Evolutionary conservation across 352 stramenopile species (phyloP).

Genomic region (Phytophthora macrochlamydospora): DNA sequence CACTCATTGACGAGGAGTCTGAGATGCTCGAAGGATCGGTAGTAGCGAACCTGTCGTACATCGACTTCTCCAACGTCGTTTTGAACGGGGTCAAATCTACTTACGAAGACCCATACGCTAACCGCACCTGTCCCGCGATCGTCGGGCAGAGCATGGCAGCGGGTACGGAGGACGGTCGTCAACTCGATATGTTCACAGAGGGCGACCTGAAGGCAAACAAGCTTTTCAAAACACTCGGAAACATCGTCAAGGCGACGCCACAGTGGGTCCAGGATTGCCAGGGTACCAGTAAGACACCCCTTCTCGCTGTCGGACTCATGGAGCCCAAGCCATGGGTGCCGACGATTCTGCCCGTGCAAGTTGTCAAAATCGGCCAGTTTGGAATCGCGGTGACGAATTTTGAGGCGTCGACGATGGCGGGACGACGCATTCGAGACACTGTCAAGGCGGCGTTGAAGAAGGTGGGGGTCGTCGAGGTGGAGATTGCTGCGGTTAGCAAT

Average conservation of each 20-base stretch:
- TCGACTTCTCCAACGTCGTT: no score
- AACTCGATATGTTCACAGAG: no score
- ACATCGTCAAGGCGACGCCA: conserved; percentile 29
- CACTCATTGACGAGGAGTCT: conserved; percentile 22
- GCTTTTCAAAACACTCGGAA: conserved; percentile 22
- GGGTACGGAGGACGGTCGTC: conserved; percentile 46
- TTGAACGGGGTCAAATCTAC: conserved; percentile 23
- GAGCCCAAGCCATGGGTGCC: conserved; percentile 42
- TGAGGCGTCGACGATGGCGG: conserved; percentile 63
- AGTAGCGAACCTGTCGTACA: conserved; percentile 33
- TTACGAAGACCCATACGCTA: conserved; percentile 23
- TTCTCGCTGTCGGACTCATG: conserved; percentile 40
- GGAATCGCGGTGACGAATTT: conserved; percentile 48
- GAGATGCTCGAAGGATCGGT: conserved; percentile 30
- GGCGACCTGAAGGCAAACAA: no score
- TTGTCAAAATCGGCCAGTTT: no score
- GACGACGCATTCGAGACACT: conserved; percentile 41
- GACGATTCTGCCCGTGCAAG: no score
- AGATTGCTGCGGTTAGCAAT: conserved; percentile 49
- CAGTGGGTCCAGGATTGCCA: conserved; percentile 45
- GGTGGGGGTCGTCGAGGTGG: conserved; percentile 49
- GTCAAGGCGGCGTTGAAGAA: conserved; percentile 32
- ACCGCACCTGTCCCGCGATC: conserved; percentile 43
- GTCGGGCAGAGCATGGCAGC: conserved; percentile 50
- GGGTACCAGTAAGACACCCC: conserved; percentile 32